A percentile compares a stretch with the other conserved stretches of the same genome.
Conservation (phyloP, 208 protist genomes). For the Naegleria fowleri region DNA sequence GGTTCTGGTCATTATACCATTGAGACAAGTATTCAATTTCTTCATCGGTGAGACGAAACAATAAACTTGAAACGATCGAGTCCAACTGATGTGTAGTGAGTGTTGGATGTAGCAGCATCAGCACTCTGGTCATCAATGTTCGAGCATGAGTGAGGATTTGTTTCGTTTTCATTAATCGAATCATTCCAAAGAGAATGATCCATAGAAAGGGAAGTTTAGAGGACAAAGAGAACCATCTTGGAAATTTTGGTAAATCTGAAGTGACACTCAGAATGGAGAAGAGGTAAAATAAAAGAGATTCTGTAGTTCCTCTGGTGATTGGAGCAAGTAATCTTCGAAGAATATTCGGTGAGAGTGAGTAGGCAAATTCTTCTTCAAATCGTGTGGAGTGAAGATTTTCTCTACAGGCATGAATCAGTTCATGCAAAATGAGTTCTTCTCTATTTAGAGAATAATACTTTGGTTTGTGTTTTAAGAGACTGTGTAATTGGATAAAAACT, state of each 20-base stretch:
- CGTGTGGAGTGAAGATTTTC: background rate
- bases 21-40: background rate
- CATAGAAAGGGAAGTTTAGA: background rate
- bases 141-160: background rate
- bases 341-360: background rate
- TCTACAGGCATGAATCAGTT: background rate
- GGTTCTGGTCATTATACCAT: background rate
- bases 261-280: background rate
- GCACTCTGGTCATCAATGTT: background rate
- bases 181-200: background rate
- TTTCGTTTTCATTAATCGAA: background rate
- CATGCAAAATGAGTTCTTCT: background rate
- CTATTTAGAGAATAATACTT: background rate
- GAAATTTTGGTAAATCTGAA: background rate
- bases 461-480: background rate
- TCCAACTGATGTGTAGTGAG: too few relatives aligned
- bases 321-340: background rate
- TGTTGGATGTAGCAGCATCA: too few relatives aligned
- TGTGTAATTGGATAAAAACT: background rate
- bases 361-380: background rate
- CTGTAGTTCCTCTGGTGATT: background rate
- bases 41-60: background rate
- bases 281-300: background rate
- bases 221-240: background rate
- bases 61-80: background rate